Evolutionary conservation across 2,329 filamentous ascomycete genomes (phyloP).

Genomic region (Hymenoscyphus fraxineus): DNA sequence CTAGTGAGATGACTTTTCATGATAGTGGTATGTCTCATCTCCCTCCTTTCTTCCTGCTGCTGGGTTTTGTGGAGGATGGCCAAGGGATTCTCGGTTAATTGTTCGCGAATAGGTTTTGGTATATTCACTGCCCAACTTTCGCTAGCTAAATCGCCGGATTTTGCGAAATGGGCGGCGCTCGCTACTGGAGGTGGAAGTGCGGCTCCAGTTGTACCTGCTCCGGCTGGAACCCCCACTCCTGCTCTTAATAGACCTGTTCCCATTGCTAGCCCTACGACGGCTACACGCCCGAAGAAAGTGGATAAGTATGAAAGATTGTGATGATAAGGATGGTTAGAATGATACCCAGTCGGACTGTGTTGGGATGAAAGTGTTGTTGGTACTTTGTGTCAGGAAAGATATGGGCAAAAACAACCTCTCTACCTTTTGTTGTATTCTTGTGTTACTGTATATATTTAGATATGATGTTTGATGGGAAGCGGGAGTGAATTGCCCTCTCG

Average conservation of each 20-base stretch:
- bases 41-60: too few species aligned
- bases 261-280: not conserved
- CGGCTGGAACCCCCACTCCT: not conserved
- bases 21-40: slow-evolving; percentile 26
- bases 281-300: not conserved
- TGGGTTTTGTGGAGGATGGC: too few species aligned
- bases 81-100: not conserved
- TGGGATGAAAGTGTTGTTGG: too few species aligned
- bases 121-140: not conserved
- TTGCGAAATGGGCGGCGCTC: not conserved
- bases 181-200: not conserved
- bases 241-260: not conserved
- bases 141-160: not conserved
- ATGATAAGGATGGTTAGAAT: not conserved
- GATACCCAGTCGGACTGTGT: not conserved
- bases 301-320: not conserved
- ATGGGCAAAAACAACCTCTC: too few species aligned
- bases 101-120: not conserved
- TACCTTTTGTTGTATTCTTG: too few species aligned
- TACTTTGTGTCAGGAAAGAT: too few species aligned
- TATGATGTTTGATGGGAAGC: not conserved
- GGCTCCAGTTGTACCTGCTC: not conserved
- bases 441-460: too few species aligned
- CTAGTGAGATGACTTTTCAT: slow-evolving; percentile 33
- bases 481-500: not conserved